These are phyloP conservation scores for Bipolaris oryzae DNA, from an alignment of 2,329 filamentous ascomycete genomes.

Conservation along the genomic window DNA sequence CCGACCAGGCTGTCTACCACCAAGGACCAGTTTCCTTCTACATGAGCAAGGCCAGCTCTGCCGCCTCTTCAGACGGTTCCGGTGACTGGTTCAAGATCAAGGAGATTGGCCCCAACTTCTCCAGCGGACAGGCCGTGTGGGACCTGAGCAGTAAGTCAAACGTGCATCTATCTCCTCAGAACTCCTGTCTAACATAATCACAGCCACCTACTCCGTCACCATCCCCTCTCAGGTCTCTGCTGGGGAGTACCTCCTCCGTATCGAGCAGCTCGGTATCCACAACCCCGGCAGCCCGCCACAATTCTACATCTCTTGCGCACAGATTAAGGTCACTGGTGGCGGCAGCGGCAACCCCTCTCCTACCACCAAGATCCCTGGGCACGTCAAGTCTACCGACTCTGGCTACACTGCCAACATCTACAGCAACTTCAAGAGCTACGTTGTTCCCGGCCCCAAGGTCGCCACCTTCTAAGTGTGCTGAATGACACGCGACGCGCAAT, in stretches of 20 bases:
- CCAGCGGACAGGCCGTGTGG: slow-evolving; percentile 41
- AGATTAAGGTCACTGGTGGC: slow-evolving; percentile 54
- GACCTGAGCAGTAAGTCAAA: slow-evolving; percentile 38
- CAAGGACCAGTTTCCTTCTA: slow-evolving; percentile 48
- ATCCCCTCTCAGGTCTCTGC: slow-evolving; percentile 52
- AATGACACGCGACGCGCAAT: neutral
- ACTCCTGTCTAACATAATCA: slow-evolving; percentile 14
- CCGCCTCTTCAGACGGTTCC: slow-evolving; percentile 44
- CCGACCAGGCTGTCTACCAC: slow-evolving; percentile 48
- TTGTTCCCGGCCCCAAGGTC: slow-evolving; percentile 46
- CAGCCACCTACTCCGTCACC: slow-evolving; percentile 44
- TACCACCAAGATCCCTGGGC: slow-evolving; percentile 42
- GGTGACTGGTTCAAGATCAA: slow-evolving; percentile 50
- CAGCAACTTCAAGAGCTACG: slow-evolving; percentile 46
- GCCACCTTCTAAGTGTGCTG: slow-evolving; percentile 39
- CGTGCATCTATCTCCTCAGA: neutral
- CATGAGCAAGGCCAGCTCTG: slow-evolving; percentile 46
- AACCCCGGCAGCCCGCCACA: slow-evolving; percentile 41
- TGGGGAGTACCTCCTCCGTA: slow-evolving; percentile 56
- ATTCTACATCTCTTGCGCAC: slow-evolving; percentile 52
- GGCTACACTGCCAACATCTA: slow-evolving; percentile 50
- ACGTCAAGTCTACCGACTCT: slow-evolving; percentile 39
- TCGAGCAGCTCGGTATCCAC: slow-evolving; percentile 58
- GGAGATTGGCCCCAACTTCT: slow-evolving; percentile 47
- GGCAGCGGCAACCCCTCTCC: slow-evolving; percentile 34